Conservation (phyloP, 2,329 filamentous ascomycete genomes). For the Endocalyx cinctus region DNA sequence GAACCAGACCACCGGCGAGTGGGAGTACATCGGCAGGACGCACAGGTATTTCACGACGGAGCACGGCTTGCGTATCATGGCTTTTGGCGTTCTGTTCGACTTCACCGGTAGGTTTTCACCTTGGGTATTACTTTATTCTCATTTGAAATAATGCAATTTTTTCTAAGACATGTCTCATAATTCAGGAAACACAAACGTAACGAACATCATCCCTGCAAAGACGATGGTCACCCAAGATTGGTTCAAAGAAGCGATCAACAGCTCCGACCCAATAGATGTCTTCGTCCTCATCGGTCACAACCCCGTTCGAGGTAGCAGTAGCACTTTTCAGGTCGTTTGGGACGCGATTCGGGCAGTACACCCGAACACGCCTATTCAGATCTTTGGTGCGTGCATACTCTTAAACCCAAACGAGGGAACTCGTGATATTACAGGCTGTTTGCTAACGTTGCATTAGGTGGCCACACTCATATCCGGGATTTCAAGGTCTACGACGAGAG, state of each 20-base stretch:
- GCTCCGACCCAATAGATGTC: slow-evolving; percentile 52
- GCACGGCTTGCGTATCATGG: slow-evolving; percentile 39
- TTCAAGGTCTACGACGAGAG: slow-evolving; percentile 59
- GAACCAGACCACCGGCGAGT: slow-evolving; percentile 33
- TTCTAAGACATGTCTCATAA: slow-evolving; percentile 11
- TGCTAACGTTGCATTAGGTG: too few species aligned
- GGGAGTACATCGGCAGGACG: slow-evolving; percentile 38
- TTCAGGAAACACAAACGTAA: slow-evolving; percentile 56
- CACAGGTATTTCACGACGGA: slow-evolving; percentile 40
- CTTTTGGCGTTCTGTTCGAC: slow-evolving; percentile 40
- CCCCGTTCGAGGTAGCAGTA: slow-evolving; percentile 47
- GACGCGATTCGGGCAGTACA: slow-evolving; percentile 53
- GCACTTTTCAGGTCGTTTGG: slow-evolving; percentile 43
- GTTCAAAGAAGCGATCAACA: slow-evolving; percentile 55
- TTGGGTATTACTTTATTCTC: too few species aligned
- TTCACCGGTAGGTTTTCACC: slow-evolving; percentile 44
- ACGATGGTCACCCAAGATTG: slow-evolving; percentile 49
- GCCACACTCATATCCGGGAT: slow-evolving; percentile 61
- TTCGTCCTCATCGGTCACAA: slow-evolving; percentile 64
- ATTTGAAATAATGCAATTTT: too few species aligned
- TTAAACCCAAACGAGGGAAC: too few species aligned
- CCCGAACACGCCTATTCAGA: slow-evolving; percentile 56
- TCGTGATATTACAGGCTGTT: too few species aligned
- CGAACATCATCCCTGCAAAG: slow-evolving; percentile 53
- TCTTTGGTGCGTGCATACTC: slow-evolving; percentile 37